Base-by-base conservation (phyloP, 2,329 filamentous ascomycete genomes). In the Cryphonectria naterciae region DNA sequence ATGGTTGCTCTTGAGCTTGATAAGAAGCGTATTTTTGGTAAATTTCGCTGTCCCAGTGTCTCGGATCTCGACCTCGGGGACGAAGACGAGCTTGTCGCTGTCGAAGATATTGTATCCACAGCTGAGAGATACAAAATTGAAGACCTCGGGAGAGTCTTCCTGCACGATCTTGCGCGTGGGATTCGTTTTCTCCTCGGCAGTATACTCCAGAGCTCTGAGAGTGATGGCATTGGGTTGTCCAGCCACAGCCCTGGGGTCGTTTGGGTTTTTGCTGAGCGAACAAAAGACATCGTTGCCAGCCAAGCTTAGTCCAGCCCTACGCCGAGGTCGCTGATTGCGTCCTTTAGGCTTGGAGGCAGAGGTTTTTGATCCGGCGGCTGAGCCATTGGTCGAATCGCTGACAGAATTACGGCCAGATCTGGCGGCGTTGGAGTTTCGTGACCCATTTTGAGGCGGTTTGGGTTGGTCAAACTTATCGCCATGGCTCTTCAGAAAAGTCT, bases 51-150 rank as follows among this genome's bases (percentile, higher is more conserved):
- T 74, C 70, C 77, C 81, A 65, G 37, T 77, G 76, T 73, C 84
- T 79, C 4, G 77, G 76, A 56, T 77, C 61, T 70, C 77, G 71
- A 76, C 77, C 70, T 84, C 87, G 76, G 83, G 74, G 3, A 83
- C 77, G 71, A 86, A 89, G 0, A 78, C 77, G 8, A 88, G 78
- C 2, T 60, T 28, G 6, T 74, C 72, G 0, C 77, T 68, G 1
- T 75, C 66, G 67, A 85, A 88, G 10, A 82, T 76, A 73, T 85
- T 85, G 61, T 85, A 82, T 1, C 88, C 87, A 68, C 81, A 82
- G 41, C 75, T 78, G 49, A 79, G 32, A 7, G 68, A 70, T 1
- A 10, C 56, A 41, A 73, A 17, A 1, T 43, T 0, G 65, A 75
- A 67, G 15, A 67, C 56, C 72, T 72, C n/a, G 28, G 73, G 63